Evolutionary conservation across 2,329 filamentous ascomycete genomes (phyloP).

Genomic region (Xenosphaeropsis pyriputrescens): DNA sequence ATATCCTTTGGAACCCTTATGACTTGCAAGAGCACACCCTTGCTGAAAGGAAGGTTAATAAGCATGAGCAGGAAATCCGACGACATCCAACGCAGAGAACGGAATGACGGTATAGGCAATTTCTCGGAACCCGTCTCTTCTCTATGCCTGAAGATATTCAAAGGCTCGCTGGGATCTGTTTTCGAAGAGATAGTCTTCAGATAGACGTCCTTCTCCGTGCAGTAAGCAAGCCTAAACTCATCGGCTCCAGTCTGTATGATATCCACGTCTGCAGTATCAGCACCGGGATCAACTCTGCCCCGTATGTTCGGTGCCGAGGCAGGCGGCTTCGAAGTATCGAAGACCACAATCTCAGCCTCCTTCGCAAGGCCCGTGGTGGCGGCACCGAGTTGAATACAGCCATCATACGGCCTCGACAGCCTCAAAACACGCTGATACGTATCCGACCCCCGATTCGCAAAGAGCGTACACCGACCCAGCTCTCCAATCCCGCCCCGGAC

Average conservation of each 20-base stretch:
- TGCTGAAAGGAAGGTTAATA: constrained; percentile 41
- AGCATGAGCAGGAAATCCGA: constrained; percentile 41
- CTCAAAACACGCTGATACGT: constrained; percentile 45
- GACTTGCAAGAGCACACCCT: constrained; percentile 40
- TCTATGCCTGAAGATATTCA: constrained; percentile 6
- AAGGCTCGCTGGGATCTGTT: constrained; percentile 27
- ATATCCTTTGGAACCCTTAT: constrained; percentile 23
- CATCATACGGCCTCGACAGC: constrained; percentile 32
- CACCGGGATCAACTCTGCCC: constrained; percentile 33
- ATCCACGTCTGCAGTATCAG: constrained; percentile 56
- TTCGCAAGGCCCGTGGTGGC: constrained; percentile 66
- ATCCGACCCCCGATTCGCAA: constrained; percentile 31
- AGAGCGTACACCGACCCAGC: constrained; percentile 35
- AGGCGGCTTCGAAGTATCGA: constrained; percentile 45
- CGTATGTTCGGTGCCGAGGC: constrained; percentile 33
- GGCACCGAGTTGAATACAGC: constrained; percentile 53
- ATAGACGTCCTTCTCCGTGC: constrained; percentile 62
- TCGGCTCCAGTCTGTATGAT: constrained; percentile 45
- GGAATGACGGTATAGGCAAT: constrained; percentile 33
- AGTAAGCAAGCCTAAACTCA: constrained; percentile 63
- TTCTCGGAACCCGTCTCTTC: constrained; percentile 19
- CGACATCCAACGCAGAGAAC: constrained; percentile 43
- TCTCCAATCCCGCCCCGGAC: constrained; percentile 28
- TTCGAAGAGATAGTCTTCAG: constrained; percentile 24
- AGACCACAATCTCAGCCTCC: constrained; percentile 66